Evolutionary conservation across 1,284 basidiomycete species (phyloP).

Genomic region (Melampsora medusae): DNA sequence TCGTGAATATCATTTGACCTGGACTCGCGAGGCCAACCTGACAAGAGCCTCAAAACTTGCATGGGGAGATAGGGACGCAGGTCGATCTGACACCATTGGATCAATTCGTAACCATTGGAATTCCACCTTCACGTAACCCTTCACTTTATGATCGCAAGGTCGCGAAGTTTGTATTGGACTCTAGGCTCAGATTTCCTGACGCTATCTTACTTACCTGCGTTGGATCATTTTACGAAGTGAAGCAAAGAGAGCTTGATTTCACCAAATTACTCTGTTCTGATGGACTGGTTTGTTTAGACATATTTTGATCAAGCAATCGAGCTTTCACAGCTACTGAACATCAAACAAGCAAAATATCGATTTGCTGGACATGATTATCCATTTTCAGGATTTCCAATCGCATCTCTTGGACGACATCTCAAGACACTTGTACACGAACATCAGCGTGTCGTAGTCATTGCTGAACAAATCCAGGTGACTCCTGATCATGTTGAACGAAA

Average conservation of each 20-base stretch:
- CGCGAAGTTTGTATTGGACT: conserved; percentile 60
- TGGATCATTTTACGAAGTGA: conserved; percentile 89
- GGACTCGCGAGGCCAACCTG: too few relatives aligned
- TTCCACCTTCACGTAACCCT: conserved; percentile 37
- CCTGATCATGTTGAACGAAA: conserved; percentile 42
- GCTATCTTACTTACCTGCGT: conserved; percentile 85
- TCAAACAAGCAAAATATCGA: conserved; percentile 72
- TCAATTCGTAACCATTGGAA: conserved; percentile 29
- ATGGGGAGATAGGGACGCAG: too few relatives aligned
- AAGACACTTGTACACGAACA: conserved; percentile 78
- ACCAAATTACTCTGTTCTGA: not conserved
- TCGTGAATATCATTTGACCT: too few relatives aligned
- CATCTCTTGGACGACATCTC: conserved; percentile 78
- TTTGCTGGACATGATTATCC: conserved; percentile 62
- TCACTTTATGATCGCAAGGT: conserved; percentile 26
- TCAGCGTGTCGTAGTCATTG: conserved; percentile 79
- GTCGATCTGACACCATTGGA: conserved; percentile 22
- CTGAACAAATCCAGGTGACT: conserved; percentile 64
- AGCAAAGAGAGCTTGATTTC: conserved; percentile 40
- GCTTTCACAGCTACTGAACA: conserved; percentile 71
- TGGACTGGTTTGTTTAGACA: conserved; percentile 62
- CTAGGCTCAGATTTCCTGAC: conserved; percentile 74
- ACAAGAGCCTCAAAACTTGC: too few relatives aligned
- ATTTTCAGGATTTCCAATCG: conserved; percentile 87
- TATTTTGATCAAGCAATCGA: conserved; percentile 86